Evolutionary conservation across 2,329 filamentous ascomycete genomes (phyloP).

Genomic region (Pseudogymnoascus sp.): DNA sequence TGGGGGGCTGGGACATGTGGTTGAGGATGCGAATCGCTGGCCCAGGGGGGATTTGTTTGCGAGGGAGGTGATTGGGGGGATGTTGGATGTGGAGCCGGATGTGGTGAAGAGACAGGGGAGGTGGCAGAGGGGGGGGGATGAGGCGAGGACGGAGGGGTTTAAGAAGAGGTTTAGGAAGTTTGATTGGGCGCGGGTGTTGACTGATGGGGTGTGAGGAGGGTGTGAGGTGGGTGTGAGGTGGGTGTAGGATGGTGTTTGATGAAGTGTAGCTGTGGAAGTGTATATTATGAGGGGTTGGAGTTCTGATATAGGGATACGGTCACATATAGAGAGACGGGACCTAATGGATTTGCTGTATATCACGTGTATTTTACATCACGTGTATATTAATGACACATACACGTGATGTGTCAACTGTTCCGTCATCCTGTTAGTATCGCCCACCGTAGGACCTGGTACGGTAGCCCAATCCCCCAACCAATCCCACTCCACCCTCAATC

Average conservation of each 20-base stretch:
- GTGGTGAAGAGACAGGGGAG: slow-evolving; percentile 83
- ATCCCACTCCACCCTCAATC: background rate
- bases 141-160: slow-evolving; percentile 61
- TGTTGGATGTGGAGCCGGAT: slow-evolving; percentile 74
- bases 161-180: slow-evolving; percentile 83
- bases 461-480: background rate
- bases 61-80: slow-evolving; percentile 82
- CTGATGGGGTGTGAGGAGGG: slow-evolving; percentile 19
- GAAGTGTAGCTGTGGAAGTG: background rate
- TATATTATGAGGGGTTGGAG: background rate
- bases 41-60: slow-evolving; percentile 89
- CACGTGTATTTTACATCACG: background rate
- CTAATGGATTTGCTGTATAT: background rate
- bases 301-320: background rate
- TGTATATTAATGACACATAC: background rate
- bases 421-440: background rate
- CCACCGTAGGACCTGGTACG: background rate
- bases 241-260: background rate
- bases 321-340: background rate
- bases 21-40: slow-evolving; percentile 81
- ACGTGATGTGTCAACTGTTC: background rate
- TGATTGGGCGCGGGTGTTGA: slow-evolving; percentile 68
- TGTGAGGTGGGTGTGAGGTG: slow-evolving; percentile 9
- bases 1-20: slow-evolving; percentile 83
- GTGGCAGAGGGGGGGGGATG: slow-evolving; percentile 62